A percentile compares a stretch with the other conserved stretches of the same genome.
These are phyloP conservation scores for Phytophthora fragariaefolia DNA, from an alignment of 352 stramenopile genomes.

Conservation along the genomic window DNA sequence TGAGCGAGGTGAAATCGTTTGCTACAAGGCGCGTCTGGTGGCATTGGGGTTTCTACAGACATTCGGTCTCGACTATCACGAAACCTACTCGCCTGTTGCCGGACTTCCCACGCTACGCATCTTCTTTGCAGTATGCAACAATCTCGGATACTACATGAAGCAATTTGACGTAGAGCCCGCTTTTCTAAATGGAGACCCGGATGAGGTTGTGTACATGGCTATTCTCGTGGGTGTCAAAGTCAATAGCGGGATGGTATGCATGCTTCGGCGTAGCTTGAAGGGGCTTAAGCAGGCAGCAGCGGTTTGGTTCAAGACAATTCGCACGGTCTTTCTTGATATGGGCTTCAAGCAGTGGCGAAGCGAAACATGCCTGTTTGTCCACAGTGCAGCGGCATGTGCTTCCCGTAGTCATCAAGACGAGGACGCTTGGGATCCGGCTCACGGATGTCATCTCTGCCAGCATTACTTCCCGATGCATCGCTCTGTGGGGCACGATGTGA, in stretches of 20 bases:
- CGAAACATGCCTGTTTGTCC: conserved; percentile 16
- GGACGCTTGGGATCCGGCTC: conserved; percentile 8
- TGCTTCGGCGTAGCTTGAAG: conserved; percentile 37
- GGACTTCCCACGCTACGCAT: conserved; percentile 18
- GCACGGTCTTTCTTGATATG: conserved; percentile 1
- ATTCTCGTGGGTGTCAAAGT: conserved; percentile 13
- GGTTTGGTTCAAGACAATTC: conserved; percentile 40
- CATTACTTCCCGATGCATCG: too few relatives aligned
- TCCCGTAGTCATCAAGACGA: conserved; percentile 3
- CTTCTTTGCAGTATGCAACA: conserved; percentile 32
- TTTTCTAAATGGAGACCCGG: conserved; percentile 15
- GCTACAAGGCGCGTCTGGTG: conserved; percentile 39
- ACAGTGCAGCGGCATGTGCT: neutral
- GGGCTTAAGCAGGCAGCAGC: conserved; percentile 42
- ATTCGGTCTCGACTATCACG: conserved; percentile 24
- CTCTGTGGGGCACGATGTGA: too few relatives aligned
- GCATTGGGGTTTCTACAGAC: conserved; percentile 33
- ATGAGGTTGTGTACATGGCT: conserved; percentile 39
- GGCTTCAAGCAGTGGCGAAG: conserved; percentile 11
- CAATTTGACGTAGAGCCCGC: conserved; percentile 39
- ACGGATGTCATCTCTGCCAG: neutral
- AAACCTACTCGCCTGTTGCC: conserved; percentile 37
- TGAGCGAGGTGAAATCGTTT: conserved; percentile 19
- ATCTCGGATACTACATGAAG: conserved; percentile 20
- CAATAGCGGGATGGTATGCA: conserved; percentile 22